phyloP scores from a whole-genome alignment of 352 stramenopile genomes.

The Stephanocyclus meneghinianus region DNA sequence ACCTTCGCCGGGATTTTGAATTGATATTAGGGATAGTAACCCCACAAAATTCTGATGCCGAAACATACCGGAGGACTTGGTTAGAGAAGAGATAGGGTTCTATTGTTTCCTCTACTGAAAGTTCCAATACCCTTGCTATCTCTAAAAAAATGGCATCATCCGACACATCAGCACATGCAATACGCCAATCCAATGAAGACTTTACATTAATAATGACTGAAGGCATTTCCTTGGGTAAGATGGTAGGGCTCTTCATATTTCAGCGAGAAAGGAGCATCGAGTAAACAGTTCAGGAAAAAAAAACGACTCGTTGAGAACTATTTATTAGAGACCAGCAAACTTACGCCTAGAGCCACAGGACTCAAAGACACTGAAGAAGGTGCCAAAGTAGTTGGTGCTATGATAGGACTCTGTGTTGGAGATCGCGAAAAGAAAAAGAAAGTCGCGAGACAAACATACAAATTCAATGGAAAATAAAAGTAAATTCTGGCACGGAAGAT shows the following conservation, averaged over 20 bases:
- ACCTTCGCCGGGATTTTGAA: neutral
- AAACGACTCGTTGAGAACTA: too few relatives aligned
- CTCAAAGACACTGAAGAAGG: neutral
- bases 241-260: too few relatives aligned
- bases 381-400: neutral
- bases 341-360: too few relatives aligned
- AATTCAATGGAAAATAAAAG: too few relatives aligned
- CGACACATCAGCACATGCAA: neutral
- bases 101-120: neutral
- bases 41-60: neutral
- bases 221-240: neutral
- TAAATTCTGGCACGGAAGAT: too few relatives aligned
- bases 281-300: too few relatives aligned
- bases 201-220: neutral
- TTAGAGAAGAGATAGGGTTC: neutral
- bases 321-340: too few relatives aligned
- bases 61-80: neutral
- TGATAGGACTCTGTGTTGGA: neutral
- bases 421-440: too few relatives aligned
- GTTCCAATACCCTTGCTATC: slow-evolving; percentile 1
- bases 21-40: neutral
- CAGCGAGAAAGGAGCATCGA: too few relatives aligned
- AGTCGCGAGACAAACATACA: too few relatives aligned
- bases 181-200: slow-evolving; percentile 2
- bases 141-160: neutral